Conservation (phyloP, 495 filamentous ascomycete genomes). For the Durotheca rogersii region DNA sequence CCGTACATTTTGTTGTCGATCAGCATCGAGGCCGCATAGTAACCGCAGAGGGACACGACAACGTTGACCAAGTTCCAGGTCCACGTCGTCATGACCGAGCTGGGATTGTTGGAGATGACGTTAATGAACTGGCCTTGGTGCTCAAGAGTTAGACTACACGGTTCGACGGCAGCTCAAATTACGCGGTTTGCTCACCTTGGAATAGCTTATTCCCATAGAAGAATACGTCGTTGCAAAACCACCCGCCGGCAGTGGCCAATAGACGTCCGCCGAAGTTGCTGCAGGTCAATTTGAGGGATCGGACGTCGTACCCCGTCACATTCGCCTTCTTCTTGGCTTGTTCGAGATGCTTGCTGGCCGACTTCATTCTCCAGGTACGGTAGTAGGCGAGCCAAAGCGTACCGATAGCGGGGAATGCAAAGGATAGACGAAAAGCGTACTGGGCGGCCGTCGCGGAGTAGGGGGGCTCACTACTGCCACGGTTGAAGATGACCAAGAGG, state of each 20-base stretch:
- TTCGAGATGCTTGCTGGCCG: slow-evolving; percentile 66
- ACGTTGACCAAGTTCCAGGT: slow-evolving; percentile 88
- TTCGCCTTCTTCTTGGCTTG: slow-evolving; percentile 78
- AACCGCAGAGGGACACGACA: slow-evolving; percentile 76
- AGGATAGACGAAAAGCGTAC: slow-evolving; percentile 83
- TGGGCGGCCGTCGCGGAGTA: slow-evolving; percentile 71
- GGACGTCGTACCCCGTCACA: slow-evolving; percentile 84
- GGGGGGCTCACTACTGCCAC: slow-evolving; percentile 66
- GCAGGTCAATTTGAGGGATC: slow-evolving; percentile 73
- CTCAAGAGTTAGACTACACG: slow-evolving; percentile 11
- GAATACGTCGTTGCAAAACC: slow-evolving; percentile 93
- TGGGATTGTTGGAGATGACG: slow-evolving; percentile 60
- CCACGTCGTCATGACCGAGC: slow-evolving; percentile 77
- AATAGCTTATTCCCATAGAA: slow-evolving; percentile 99
- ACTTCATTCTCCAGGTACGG: slow-evolving; percentile 84
- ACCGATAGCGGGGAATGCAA: slow-evolving; percentile 80
- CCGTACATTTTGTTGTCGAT: slow-evolving; percentile 93
- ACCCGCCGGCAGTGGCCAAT: slow-evolving; percentile 78
- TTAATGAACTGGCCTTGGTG: slow-evolving; percentile 66
- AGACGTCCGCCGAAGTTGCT: slow-evolving; percentile 78
- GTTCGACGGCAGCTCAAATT: not conserved
- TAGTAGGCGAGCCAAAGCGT: slow-evolving; percentile 93
- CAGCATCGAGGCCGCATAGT: slow-evolving; percentile 75
- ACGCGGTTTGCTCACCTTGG: slow-evolving; percentile 51
- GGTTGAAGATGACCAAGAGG: slow-evolving; percentile 77